Evolutionary conservation across 768 basidiomycete genomes (phyloP).

Genomic region (Rhizopogon roseolus): DNA sequence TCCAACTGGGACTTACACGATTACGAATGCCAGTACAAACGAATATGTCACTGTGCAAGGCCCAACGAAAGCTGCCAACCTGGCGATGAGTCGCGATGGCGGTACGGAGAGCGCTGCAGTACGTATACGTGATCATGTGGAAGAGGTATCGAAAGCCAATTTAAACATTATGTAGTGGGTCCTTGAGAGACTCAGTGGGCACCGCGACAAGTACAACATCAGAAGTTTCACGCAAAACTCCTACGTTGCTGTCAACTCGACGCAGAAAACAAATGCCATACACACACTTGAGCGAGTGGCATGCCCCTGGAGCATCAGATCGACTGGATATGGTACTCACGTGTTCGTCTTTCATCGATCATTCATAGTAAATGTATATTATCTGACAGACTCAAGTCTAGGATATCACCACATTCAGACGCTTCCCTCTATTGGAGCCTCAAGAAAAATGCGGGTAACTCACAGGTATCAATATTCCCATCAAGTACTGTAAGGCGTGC

Average conservation of each 20-base stretch:
- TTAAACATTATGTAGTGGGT: not conserved
- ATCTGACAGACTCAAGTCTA: not conserved
- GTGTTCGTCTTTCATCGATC: not conserved
- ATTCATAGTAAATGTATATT: too few species aligned
- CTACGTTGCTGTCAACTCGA: not conserved
- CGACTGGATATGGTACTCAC: not conserved
- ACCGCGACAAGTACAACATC: conserved; percentile 1
- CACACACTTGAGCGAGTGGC: not conserved
- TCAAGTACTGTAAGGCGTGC: not conserved
- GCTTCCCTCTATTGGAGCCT: not conserved
- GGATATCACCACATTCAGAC: not conserved
- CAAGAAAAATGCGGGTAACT: not conserved
- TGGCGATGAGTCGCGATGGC: not conserved
- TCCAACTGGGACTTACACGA: not conserved
- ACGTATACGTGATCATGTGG: not conserved
- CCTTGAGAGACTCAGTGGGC: not conserved
- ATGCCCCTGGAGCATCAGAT: not conserved
- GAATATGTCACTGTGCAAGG: not conserved
- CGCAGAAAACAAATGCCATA: not conserved
- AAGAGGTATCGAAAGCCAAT: not conserved
- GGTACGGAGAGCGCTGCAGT: not conserved
- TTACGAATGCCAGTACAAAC: not conserved
- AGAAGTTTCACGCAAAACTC: not conserved
- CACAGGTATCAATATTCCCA: not conserved
- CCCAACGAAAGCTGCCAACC: not conserved